These are phyloP conservation scores for Mortierella sp. DNA, from an alignment of 371 early-diverging fungal genomes.

Conservation along the genomic window DNA sequence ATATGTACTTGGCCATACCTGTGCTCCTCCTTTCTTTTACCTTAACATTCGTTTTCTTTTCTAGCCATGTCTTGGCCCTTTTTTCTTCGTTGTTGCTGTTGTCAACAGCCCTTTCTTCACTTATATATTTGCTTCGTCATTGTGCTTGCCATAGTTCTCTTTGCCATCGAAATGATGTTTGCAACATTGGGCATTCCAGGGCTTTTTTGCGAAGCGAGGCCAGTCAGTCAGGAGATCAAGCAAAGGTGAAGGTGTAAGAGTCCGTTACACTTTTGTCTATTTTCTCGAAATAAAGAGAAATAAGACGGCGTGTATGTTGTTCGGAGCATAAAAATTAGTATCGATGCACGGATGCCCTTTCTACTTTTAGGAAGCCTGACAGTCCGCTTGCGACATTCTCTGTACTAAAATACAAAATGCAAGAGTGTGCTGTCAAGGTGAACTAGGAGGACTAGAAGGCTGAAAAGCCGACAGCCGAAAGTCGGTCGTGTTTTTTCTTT, in stretches of 20 bases:
- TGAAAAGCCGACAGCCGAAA: conserved; percentile 4
- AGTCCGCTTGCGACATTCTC: not conserved
- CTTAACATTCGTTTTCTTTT: not conserved
- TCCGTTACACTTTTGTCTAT: not conserved
- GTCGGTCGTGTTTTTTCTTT: not conserved
- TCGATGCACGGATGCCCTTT: not conserved
- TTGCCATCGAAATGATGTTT: not conserved
- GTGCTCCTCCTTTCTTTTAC: not conserved
- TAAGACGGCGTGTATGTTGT: not conserved
- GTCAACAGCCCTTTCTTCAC: not conserved
- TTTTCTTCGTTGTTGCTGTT: not conserved
- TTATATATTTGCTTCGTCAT: not conserved
- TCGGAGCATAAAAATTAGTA: not conserved
- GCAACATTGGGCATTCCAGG: not conserved
- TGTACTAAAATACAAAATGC: not conserved
- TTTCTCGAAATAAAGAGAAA: not conserved
- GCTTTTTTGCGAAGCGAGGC: not conserved
- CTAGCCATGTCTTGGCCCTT: not conserved
- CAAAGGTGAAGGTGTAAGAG: not conserved
- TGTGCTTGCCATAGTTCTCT: not conserved
- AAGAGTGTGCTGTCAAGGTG: not conserved
- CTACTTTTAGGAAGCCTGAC: not conserved
- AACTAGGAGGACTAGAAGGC: not conserved
- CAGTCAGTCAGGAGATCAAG: not conserved
- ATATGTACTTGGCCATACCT: not conserved